Conservation (phyloP, 176 grass and related monocot genomes). For the Aegilops sharonensis region DNA sequence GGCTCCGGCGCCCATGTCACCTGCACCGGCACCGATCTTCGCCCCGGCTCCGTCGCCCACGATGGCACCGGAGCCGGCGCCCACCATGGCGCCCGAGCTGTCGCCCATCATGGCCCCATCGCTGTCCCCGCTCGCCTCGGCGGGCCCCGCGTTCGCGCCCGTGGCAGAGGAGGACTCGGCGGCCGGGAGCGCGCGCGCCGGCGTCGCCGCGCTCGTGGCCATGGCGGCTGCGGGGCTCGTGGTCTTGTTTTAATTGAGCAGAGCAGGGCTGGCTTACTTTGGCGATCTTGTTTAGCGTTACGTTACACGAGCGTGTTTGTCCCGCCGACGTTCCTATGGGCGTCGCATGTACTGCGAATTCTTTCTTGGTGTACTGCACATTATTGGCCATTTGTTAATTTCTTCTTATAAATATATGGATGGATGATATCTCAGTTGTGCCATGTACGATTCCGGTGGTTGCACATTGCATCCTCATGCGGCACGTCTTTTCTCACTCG, state of each 20-base stretch:
- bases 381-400: constrained; percentile 47
- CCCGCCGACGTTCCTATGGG: not conserved
- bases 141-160: constrained; percentile 7
- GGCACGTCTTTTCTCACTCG: not conserved
- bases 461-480: not conserved
- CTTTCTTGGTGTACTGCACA: constrained; percentile 41
- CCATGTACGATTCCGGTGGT: not conserved
- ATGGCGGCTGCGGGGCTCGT: constrained; percentile 39
- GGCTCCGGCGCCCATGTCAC: constrained; percentile 25
- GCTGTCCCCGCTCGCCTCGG: constrained; percentile 16
- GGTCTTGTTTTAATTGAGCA: constrained; percentile 39
- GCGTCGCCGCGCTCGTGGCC: constrained; percentile 17
- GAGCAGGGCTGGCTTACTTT: constrained; percentile 2
- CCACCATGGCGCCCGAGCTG: constrained; percentile 6
- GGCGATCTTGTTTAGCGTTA: not conserved
- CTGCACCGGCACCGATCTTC: constrained; percentile 26
- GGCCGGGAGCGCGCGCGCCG: not conserved
- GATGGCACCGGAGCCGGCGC: constrained; percentile 2
- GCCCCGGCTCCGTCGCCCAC: constrained; percentile 34
- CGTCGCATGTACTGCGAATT: not conserved
- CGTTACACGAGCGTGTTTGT: not conserved
- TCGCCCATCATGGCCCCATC: constrained; percentile 28
- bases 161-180: constrained; percentile 21
- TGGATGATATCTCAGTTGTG: not conserved
- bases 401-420: not conserved